Evolutionary conservation across 78 protist species (phyloP).

Genomic region (Dictyostelium capitatum): DNA sequence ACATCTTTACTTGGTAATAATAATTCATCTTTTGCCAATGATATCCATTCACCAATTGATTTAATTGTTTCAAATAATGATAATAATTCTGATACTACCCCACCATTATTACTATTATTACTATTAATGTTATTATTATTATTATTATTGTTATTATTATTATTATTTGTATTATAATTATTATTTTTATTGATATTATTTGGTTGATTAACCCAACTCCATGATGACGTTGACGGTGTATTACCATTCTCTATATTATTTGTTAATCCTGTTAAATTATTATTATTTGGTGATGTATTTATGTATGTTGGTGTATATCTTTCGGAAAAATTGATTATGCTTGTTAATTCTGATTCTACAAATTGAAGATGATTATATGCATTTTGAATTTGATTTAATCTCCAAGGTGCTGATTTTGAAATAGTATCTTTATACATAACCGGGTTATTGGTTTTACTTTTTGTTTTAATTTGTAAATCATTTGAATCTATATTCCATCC

Average conservation of each 20-base stretch:
- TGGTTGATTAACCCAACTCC: background rate
- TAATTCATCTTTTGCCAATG: conserved; percentile 62
- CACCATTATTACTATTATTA: background rate
- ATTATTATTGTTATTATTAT: background rate
- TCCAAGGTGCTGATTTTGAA: conserved; percentile 61
- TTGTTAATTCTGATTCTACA: conserved; percentile 42
- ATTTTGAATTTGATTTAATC: conserved; percentile 71
- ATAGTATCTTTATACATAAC: conserved; percentile 54
- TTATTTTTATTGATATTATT: background rate
- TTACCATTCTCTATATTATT: background rate
- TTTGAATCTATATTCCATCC: conserved; percentile 68
- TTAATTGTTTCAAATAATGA: conserved; percentile 50
- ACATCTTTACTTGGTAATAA: conserved; percentile 45
- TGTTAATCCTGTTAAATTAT: background rate
- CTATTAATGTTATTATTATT: background rate
- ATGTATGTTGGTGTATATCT: conserved; percentile 26
- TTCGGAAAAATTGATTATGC: conserved; percentile 31
- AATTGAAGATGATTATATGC: conserved; percentile 43
- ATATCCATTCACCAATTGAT: conserved; percentile 53
- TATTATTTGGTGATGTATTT: background rate
- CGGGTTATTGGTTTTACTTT: conserved; percentile 13
- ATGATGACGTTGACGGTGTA: background rate
- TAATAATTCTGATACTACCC: conserved; percentile 17
- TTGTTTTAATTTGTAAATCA: conserved; percentile 40
- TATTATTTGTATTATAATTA: background rate